A percentile compares a stretch with the other conserved stretches of the same genome.
These are phyloP conservation scores for Bipolaris oryzae DNA, from an alignment of 2,329 filamentous ascomycete species.

Conservation along the genomic window DNA sequence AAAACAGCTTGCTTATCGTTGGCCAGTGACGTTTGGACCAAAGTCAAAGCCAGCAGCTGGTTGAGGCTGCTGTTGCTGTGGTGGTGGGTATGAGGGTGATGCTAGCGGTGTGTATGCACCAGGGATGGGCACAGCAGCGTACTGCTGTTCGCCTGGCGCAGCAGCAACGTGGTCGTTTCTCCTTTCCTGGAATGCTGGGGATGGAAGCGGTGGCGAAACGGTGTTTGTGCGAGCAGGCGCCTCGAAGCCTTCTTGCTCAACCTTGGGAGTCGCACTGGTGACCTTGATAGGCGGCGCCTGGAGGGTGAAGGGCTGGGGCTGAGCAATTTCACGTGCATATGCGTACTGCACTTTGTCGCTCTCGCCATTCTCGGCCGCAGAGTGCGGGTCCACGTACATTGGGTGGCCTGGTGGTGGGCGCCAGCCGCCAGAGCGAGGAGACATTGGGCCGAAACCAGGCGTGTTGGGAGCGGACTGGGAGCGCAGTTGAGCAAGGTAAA, in stretches of 20 bases:
- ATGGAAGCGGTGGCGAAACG: conserved; percentile 45
- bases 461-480: conserved; percentile 93
- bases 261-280: conserved; percentile 76
- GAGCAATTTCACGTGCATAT: conserved; percentile 53
- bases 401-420: conserved; percentile 53
- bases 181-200: conserved; percentile 51
- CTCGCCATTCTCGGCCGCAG: conserved; percentile 61
- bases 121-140: conserved; percentile 86
- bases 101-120: conserved; percentile 70
- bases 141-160: conserved; percentile 80
- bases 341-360: conserved; percentile 45
- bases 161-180: conserved; percentile 69
- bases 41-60: conserved; percentile 46
- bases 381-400: conserved; percentile 52
- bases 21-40: conserved; percentile 38
- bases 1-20: conserved; percentile 18
- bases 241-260: conserved; percentile 67
- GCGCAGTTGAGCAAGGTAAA: conserved; percentile 76
- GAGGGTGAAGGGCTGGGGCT: conserved; percentile 74
- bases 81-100: conserved; percentile 51
- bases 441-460: conserved; percentile 77
- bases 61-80: conserved; percentile 20
- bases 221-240: conserved; percentile 42
- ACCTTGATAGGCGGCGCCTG: conserved; percentile 83
- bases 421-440: conserved; percentile 62